Evolutionary conservation across 495 filamentous ascomycete genomes (phyloP), one percentile per base, ranked within the genome.

Genomic region (Sordaria brevicollis): DNA sequence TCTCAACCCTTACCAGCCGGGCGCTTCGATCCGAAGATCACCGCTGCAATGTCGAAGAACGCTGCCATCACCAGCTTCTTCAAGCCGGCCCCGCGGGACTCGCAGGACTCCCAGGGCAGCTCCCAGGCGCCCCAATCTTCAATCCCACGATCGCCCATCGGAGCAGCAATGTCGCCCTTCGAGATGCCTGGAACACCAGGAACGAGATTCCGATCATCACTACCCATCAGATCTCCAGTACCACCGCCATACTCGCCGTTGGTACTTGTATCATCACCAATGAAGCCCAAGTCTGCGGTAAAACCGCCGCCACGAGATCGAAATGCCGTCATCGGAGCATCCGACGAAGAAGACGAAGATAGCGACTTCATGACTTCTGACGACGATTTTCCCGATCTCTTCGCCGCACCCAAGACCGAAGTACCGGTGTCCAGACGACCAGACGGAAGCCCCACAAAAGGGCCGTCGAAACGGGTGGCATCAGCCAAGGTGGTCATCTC

Each of bases 241-340:
- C 68, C 72, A 3, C 68, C 72, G 2, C n/a, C 68, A 21, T 66
- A 57, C 9, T 70, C 74, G 2, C 67, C 68, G 9, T 67, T 69
- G 57, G 36, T 69, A 65, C 62, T 67, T 34, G 73, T 78, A n/a
- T 77, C 71, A 2, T 77, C 81, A 35, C 76, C 80, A 0, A 70
- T 75, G 33, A 74, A 73, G 57, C 69, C 74, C 19, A 67, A 29
- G 17, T 62, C 77, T 3, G 68, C 76, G 9, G 73, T 71, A 29
- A 73, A 74, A 34, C 67, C 39, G 36, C 67, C 39, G 7, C 29
- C 35, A 31, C 70, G 76, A 11, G 74, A 75, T 65, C 77, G 76
- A 41, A 75, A 82, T 65, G 74, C 77, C 21, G 85, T 91, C 35
- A 89, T 93, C 67, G 85, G 83, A 49, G 85, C 81, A 69, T 94